A percentile compares a stretch with the other conserved stretches of the same genome.
Evolutionary conservation across 495 filamentous ascomycete species (phyloP).

Genomic region (Podospora didyma): DNA sequence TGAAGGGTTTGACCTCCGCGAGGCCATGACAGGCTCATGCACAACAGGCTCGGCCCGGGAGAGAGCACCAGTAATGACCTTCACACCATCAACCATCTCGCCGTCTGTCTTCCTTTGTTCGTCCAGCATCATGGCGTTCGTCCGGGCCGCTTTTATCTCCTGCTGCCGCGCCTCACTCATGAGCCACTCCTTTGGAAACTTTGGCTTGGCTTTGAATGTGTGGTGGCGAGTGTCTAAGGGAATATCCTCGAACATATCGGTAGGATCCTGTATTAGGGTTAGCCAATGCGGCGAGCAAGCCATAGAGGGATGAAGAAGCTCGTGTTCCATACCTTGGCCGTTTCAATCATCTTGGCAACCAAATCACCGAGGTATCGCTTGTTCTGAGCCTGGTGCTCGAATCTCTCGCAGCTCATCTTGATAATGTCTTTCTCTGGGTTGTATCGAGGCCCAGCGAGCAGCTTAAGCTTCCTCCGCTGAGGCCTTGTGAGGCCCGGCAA

Average conservation of each 20-base stretch:
- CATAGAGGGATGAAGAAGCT: neutral
- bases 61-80: constrained; percentile 21
- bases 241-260: constrained; percentile 81
- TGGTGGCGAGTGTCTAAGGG: constrained; percentile 90
- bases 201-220: constrained; percentile 60
- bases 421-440: constrained; percentile 81
- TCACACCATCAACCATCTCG: constrained; percentile 50
- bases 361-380: constrained; percentile 86
- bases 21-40: constrained; percentile 3
- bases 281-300: neutral
- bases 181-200: constrained; percentile 78
- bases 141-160: constrained; percentile 57
- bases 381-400: constrained; percentile 85
- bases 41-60: neutral
- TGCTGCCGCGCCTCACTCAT: constrained; percentile 65
- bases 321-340: constrained; percentile 58
- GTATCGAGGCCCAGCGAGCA: constrained; percentile 83
- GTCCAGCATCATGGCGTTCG: constrained; percentile 45
- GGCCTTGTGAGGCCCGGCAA: constrained; percentile 52
- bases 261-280: constrained; percentile 47
- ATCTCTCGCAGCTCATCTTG: constrained; percentile 89
- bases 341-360: constrained; percentile 65
- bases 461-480: constrained; percentile 78
- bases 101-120: constrained; percentile 41
- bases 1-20: neutral